These are phyloP conservation scores for Combretum micranthum DNA, from an alignment of 345 rosid species.

Conservation along the genomic window DNA sequence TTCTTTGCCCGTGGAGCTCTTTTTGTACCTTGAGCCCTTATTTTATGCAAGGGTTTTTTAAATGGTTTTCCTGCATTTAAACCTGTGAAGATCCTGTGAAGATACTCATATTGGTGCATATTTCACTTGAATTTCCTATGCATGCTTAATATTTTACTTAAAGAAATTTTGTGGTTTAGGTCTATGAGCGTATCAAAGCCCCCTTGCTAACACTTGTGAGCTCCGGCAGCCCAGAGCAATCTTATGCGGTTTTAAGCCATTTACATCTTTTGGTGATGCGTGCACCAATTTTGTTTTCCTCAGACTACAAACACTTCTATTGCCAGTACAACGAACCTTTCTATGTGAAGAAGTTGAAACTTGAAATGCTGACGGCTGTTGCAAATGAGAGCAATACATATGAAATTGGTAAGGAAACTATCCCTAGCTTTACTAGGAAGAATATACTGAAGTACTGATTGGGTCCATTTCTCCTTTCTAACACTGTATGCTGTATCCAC, in stretches of 20 bases:
- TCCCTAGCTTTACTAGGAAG: not conserved
- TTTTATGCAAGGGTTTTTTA: too few species aligned
- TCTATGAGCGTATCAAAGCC: slow-evolving; percentile 96
- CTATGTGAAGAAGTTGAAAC: slow-evolving; percentile 96
- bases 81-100: too few species aligned
- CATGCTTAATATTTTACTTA: slow-evolving; percentile 12
- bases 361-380: slow-evolving; percentile 98
- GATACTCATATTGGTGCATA: not conserved
- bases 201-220: slow-evolving; percentile 92
- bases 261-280: slow-evolving; percentile 97
- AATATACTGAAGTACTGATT: slow-evolving; percentile 10
- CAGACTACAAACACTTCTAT: slow-evolving; percentile 92
- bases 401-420: slow-evolving; percentile 74
- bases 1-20: too few species aligned
- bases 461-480: slow-evolving; percentile 5
- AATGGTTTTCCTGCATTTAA: too few species aligned
- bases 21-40: too few species aligned
- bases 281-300: slow-evolving; percentile 84
- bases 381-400: slow-evolving; percentile 98
- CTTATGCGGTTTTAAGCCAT: slow-evolving; percentile 94
- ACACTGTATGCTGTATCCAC: slow-evolving; percentile 13
- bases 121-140: not conserved
- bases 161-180: slow-evolving; percentile 38
- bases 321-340: slow-evolving; percentile 97
- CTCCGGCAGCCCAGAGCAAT: slow-evolving; percentile 99